Conservation (phyloP, 495 filamentous ascomycete genomes). For the Hypoxylon fragiforme region DNA sequence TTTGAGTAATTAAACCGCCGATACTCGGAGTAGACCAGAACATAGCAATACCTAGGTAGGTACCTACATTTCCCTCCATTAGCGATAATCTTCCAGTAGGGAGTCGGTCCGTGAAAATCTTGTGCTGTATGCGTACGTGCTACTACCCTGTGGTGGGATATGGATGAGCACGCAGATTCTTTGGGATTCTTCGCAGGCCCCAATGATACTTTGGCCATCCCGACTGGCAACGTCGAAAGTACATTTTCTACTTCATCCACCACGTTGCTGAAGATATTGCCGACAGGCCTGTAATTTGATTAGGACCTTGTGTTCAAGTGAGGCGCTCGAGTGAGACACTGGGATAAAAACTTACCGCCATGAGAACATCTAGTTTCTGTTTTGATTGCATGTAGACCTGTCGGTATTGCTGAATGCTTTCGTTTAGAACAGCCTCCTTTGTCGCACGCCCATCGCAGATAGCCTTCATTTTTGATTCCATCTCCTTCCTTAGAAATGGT, state of each 20-base stretch:
- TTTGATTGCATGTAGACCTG: conserved; percentile 79
- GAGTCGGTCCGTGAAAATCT: conserved; percentile 22
- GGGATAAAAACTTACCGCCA: conserved; percentile 57
- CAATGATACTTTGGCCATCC: conserved; percentile 13
- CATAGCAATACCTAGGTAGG: neutral
- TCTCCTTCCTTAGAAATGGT: conserved; percentile 96
- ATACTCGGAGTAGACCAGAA: conserved; percentile 20
- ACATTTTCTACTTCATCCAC: conserved; percentile 26
- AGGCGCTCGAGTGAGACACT: neutral
- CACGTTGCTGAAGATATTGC: conserved; percentile 48
- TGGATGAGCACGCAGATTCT: conserved; percentile 2
- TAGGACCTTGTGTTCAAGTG: conserved; percentile 14
- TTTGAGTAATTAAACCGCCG: conserved; percentile 20
- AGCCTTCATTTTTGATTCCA: conserved; percentile 92
- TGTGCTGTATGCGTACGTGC: conserved; percentile 12
- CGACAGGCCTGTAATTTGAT: conserved; percentile 49
- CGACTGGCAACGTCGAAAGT: conserved; percentile 1
- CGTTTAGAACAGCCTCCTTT: conserved; percentile 70
- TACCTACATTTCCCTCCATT: conserved; percentile 11
- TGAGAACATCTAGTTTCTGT: conserved; percentile 73
- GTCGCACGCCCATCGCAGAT: conserved; percentile 87
- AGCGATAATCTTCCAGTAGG: conserved; percentile 11
- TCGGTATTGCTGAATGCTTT: conserved; percentile 82
- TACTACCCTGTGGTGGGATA: conserved; percentile 18
- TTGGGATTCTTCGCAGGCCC: conserved; percentile 9